These are phyloP conservation scores for Oenanthe javanica DNA, from an alignment of 140 eudicot genomes.

Conservation along the genomic window DNA sequence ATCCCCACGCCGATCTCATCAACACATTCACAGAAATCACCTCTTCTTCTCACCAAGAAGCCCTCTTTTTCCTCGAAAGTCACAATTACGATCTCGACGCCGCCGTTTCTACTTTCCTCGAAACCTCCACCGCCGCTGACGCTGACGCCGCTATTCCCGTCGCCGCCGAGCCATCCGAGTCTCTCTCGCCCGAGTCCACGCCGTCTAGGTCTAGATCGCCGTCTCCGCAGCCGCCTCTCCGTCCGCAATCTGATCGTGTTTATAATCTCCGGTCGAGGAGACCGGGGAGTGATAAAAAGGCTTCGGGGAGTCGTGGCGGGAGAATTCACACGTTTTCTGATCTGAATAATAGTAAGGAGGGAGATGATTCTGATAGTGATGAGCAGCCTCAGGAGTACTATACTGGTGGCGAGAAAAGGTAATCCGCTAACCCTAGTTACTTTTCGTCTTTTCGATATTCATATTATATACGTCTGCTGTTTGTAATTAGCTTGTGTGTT, in stretches of 20 bases:
- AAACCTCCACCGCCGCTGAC: constrained; percentile 26
- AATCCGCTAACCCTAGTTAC: background rate
- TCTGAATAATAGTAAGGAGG: constrained; percentile 38
- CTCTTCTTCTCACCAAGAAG: constrained; percentile 51
- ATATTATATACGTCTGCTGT: background rate
- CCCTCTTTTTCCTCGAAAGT: constrained; percentile 68
- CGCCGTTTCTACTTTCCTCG: constrained; percentile 86
- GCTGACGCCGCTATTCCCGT: constrained; percentile 8
- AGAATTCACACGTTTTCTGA: constrained; percentile 65
- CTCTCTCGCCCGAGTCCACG: background rate
- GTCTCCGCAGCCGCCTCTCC: constrained; percentile 29
- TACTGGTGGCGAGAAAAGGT: constrained; percentile 85
- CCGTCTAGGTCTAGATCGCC: constrained; percentile 23
- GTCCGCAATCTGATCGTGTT: constrained; percentile 15
- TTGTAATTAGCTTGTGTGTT: background rate
- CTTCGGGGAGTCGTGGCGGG: constrained; percentile 36
- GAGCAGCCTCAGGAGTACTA: constrained; percentile 76
- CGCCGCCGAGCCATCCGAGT: constrained; percentile 15
- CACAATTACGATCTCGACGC: constrained; percentile 81
- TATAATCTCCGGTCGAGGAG: constrained; percentile 51
- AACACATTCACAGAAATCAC: constrained; percentile 58
- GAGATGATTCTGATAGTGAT: constrained; percentile 45
- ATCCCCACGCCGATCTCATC: constrained; percentile 27
- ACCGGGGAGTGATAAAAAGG: constrained; percentile 19
- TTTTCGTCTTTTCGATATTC: too few relatives aligned